Evolutionary conservation across 768 basidiomycete genomes (phyloP).

Genomic region (Naganishia kalamii): DNA sequence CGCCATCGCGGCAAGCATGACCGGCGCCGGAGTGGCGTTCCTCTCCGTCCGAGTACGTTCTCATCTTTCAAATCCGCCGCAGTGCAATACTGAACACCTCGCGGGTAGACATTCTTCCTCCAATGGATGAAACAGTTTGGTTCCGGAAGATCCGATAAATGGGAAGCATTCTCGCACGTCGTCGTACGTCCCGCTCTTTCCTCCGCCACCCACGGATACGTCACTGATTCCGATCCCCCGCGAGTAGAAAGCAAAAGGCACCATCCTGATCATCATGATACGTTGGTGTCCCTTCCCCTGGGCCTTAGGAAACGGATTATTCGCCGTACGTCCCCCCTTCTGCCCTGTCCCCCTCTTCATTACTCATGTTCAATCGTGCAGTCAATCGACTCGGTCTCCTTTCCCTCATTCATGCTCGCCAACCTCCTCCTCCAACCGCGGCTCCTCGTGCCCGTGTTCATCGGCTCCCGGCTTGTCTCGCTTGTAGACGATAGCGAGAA

Average conservation of each 20-base stretch:
- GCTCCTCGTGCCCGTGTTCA: conserved; percentile 43
- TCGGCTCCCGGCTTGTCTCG: conserved; percentile 45
- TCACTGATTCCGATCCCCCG: neutral
- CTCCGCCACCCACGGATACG: neutral
- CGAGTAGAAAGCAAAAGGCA: conserved; percentile 36
- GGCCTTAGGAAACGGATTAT: conserved; percentile 44
- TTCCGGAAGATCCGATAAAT: conserved; percentile 34
- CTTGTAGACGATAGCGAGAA: conserved; percentile 27
- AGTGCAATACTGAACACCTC: no score
- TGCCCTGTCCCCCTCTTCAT: neutral
- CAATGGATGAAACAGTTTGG: conserved; percentile 32
- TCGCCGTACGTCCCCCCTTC: conserved; percentile 36
- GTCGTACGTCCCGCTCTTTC: conserved; percentile 24
- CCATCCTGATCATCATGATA: conserved; percentile 44
- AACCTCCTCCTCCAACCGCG: conserved; percentile 39
- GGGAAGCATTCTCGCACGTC: conserved; percentile 44
- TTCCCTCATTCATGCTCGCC: conserved; percentile 43
- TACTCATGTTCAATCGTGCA: conserved; percentile 13
- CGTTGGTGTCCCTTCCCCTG: conserved; percentile 45
- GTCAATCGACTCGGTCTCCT: conserved; percentile 43
- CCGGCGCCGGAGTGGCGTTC: conserved; percentile 39
- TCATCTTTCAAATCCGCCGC: no score
- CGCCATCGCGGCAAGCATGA: conserved; percentile 31
- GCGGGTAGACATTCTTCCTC: conserved; percentile 40
- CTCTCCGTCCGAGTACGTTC: conserved; percentile 38